Evolutionary conservation across 2,329 filamentous ascomycete genomes (phyloP).

Genomic region (Colletotrichum theobromicola): DNA sequence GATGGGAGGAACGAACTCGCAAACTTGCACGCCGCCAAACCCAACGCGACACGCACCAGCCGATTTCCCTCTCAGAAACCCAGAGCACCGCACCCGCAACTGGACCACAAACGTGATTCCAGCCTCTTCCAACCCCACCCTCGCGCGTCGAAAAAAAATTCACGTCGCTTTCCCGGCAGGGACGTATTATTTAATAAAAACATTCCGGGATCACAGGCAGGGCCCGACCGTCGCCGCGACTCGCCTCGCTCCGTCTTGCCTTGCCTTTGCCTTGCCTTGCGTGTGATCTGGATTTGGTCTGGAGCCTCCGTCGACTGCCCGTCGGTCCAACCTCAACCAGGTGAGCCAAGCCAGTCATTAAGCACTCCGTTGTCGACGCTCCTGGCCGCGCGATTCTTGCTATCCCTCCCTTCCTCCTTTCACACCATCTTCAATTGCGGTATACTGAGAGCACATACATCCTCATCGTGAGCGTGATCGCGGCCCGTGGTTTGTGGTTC

Average conservation of each 20-base stretch:
- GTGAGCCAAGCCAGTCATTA: slow-evolving; percentile 20
- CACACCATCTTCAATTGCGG: neutral
- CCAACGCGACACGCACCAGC: slow-evolving; percentile 8
- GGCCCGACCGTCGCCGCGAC: neutral
- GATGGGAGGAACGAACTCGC: neutral
- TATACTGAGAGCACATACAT: slow-evolving; percentile 3
- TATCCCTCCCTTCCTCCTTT: neutral
- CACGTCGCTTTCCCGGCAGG: slow-evolving; percentile 6
- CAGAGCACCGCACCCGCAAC: neutral
- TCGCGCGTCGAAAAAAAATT: slow-evolving; percentile 8
- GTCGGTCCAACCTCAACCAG: slow-evolving; percentile 7
- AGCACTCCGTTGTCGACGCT: slow-evolving; percentile 18
- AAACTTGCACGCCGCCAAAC: slow-evolving; percentile 14
- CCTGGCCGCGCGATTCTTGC: slow-evolving; percentile 4
- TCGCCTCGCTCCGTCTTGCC: slow-evolving; percentile 1
- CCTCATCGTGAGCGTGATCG: neutral
- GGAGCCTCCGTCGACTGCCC: slow-evolving; percentile 11
- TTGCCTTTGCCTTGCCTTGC: neutral
- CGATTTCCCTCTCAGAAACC: neutral
- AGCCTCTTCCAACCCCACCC: slow-evolving; percentile 22
- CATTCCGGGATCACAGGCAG: slow-evolving; percentile 20
- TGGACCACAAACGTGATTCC: slow-evolving; percentile 12
- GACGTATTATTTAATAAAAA: slow-evolving; percentile 8
- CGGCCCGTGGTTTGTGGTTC: neutral
- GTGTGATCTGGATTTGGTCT: neutral